Percentiles rank a stretch among this genome's conserved stretches.
These are phyloP conservation scores for Scedosporium aurantiacum DNA, from an alignment of 2,329 filamentous ascomycete species.

Conservation along the genomic window DNA sequence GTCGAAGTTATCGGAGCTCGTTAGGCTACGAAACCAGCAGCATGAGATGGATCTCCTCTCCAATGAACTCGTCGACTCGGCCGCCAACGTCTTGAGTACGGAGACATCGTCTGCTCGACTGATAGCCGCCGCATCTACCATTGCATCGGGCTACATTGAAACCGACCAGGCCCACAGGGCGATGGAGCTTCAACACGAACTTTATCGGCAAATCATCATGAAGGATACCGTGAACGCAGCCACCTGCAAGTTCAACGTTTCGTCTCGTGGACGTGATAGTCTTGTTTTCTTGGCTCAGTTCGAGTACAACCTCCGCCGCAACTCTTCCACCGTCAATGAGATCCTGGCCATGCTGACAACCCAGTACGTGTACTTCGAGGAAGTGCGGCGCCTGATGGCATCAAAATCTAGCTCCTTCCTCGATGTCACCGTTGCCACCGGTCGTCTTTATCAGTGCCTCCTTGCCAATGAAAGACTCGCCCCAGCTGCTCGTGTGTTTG, in stretches of 20 bases:
- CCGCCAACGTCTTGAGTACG: conserved; percentile 20
- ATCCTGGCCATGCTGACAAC: conserved; percentile 31
- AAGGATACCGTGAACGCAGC: conserved; percentile 21
- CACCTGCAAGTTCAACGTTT: conserved; percentile 19
- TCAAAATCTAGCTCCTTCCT: conserved; percentile 24
- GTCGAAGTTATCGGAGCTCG: conserved; percentile 22
- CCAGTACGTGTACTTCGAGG: conserved; percentile 27
- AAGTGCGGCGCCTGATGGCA: conserved; percentile 24
- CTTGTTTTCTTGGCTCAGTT: conserved; percentile 33
- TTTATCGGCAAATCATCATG: conserved; percentile 26
- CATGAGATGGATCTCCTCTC: conserved; percentile 19
- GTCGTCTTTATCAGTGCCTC: conserved; percentile 23
- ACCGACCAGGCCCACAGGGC: conserved; percentile 21
- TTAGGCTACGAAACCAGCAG: conserved; percentile 22
- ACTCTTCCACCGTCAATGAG: conserved; percentile 24
- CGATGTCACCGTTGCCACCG: conserved; percentile 20
- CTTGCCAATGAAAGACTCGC: conserved; percentile 14
- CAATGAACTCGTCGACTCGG: conserved; percentile 21
- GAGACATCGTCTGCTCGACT: conserved; percentile 18
- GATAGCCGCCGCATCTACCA: conserved; percentile 21
- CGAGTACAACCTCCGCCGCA: conserved; percentile 25
- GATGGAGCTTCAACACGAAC: conserved; percentile 21
- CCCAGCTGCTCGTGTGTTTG: conserved; percentile 17
- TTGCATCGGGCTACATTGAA: conserved; percentile 24
- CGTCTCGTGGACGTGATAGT: conserved; percentile 21